A percentile compares a stretch with the other conserved stretches of the same genome.
Conservation (phyloP, 768 basidiomycete species). For the Lactarius tabidus region DNA sequence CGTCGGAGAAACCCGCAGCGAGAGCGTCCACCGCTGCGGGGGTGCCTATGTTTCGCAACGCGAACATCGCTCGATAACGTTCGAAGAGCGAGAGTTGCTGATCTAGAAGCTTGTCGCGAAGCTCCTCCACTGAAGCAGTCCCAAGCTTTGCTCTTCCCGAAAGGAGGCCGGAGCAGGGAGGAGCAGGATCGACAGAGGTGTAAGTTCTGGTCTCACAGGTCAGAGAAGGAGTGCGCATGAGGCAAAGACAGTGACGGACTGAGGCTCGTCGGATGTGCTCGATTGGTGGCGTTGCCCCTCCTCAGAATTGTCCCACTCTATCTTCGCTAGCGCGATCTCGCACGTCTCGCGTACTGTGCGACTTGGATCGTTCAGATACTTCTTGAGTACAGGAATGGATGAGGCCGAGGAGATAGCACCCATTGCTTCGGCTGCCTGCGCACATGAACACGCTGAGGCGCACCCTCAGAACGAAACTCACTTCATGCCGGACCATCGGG, state of each 20-base stretch:
- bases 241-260: constrained; percentile 34
- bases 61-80: constrained; percentile 98
- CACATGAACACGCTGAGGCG: background rate
- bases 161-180: constrained; percentile 64
- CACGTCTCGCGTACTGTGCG: constrained; percentile 89
- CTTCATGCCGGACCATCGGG: constrained; percentile 98
- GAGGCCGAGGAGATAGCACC: constrained; percentile 77
- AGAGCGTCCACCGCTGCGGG: constrained; percentile 85
- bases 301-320: constrained; percentile 84
- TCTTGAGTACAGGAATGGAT: constrained; percentile 64
- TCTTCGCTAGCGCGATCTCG: constrained; percentile 94
- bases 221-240: background rate
- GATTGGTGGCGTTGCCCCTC: constrained; percentile 53
- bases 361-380: constrained; percentile 69
- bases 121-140: constrained; percentile 47
- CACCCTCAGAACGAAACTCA: constrained; percentile 32
- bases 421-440: constrained; percentile 95
- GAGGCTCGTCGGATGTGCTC: constrained; percentile 33
- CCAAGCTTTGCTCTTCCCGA: constrained; percentile 49
- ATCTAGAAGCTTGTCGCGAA: constrained; percentile 65
- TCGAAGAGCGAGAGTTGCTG: constrained; percentile 72
- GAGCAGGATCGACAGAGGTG: constrained; percentile 87
- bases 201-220: constrained; percentile 48
- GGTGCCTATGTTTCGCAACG: constrained; percentile 88
- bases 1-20: constrained; percentile 84